phyloP scores from a whole-genome alignment of 441 rosid species.

The Pelargonium australe region DNA sequence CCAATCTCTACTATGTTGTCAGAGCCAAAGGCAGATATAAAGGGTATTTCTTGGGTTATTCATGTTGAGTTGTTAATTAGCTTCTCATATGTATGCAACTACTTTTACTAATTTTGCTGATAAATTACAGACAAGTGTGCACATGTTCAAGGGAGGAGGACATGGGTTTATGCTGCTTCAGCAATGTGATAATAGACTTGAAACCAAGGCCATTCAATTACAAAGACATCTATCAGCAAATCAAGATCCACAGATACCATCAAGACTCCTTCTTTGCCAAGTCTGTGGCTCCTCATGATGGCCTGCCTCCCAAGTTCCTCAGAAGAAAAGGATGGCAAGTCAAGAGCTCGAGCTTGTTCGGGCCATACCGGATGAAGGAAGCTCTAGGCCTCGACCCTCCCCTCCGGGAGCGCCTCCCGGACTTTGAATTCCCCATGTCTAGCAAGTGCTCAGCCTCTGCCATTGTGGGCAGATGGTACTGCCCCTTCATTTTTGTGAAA shows the following conservation, averaged over 20 bases:
- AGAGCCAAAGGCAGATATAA: slow-evolving; percentile 47
- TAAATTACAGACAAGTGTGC: slow-evolving; percentile 36
- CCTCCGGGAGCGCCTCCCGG: slow-evolving; percentile 36
- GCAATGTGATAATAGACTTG: slow-evolving; percentile 28
- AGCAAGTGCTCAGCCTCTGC: slow-evolving; percentile 26
- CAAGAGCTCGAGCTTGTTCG: slow-evolving; percentile 24
- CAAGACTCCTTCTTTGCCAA: slow-evolving; percentile 29
- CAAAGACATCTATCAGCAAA: slow-evolving; percentile 41
- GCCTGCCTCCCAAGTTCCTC: slow-evolving; percentile 39
- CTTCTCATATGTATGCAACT: neutral
- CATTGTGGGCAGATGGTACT: slow-evolving; percentile 54
- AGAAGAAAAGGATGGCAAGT: slow-evolving; percentile 47
- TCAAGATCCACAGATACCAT: slow-evolving; percentile 37
- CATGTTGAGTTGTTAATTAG: neutral
- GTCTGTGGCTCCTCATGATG: slow-evolving; percentile 32
- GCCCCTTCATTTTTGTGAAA: slow-evolving; percentile 45
- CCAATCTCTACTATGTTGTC: slow-evolving; percentile 63
- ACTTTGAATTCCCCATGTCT: slow-evolving; percentile 23
- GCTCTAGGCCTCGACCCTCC: slow-evolving; percentile 41
- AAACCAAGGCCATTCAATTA: slow-evolving; percentile 47
- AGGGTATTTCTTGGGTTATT: slow-evolving; percentile 35
- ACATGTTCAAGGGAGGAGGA: slow-evolving; percentile 41
- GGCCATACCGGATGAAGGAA: slow-evolving; percentile 27
- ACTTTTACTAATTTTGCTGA: too few species aligned
- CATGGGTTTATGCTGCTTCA: slow-evolving; percentile 38